These are phyloP conservation scores for Mollisiaceae sp. DNA, from an alignment of 2,329 filamentous ascomycete genomes.

Conservation along the genomic window DNA sequence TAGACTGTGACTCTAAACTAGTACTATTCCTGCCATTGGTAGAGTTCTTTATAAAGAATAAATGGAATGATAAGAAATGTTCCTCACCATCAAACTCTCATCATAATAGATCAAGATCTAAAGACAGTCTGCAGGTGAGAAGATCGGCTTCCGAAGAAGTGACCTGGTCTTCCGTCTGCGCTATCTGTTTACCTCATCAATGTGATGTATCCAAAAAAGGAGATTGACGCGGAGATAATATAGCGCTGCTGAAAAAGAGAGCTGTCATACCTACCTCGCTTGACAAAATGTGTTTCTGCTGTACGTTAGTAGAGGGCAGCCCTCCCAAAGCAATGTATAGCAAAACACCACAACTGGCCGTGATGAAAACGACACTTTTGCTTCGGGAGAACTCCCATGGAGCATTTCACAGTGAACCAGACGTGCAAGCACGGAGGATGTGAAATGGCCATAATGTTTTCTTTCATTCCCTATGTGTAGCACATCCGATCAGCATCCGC, in stretches of 20 bases:
- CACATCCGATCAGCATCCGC: constrained; percentile 28
- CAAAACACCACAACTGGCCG: constrained; percentile 34
- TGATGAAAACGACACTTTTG: constrained; percentile 28
- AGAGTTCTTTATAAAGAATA: neutral
- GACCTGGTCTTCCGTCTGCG: constrained; percentile 72
- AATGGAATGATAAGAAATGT: constrained; percentile 11
- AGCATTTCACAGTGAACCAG: constrained; percentile 66
- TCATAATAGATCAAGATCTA: constrained; percentile 65
- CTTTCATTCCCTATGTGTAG: constrained; percentile 41
- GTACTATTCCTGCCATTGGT: neutral
- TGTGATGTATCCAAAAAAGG: constrained; percentile 60
- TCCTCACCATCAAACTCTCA: constrained; percentile 85
- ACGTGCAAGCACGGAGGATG: constrained; percentile 50
- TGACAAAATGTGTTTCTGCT: neutral
- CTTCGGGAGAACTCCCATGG: constrained; percentile 78
- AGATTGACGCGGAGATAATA: constrained; percentile 88
- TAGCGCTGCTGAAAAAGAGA: constrained; percentile 59
- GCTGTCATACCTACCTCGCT: constrained; percentile 5
- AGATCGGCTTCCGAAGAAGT: constrained; percentile 49
- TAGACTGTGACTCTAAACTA: neutral
- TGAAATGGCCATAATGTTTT: constrained; percentile 71
- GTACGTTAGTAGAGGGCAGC: constrained; percentile 37
- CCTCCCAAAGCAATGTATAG: constrained; percentile 43
- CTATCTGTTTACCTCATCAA: constrained; percentile 93
- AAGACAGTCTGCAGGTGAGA: constrained; percentile 84